Percentiles rank a stretch among this genome's conserved stretches.
Conservation (phyloP, 78 protist genomes). For the Paratrimastix pyriformis region DNA sequence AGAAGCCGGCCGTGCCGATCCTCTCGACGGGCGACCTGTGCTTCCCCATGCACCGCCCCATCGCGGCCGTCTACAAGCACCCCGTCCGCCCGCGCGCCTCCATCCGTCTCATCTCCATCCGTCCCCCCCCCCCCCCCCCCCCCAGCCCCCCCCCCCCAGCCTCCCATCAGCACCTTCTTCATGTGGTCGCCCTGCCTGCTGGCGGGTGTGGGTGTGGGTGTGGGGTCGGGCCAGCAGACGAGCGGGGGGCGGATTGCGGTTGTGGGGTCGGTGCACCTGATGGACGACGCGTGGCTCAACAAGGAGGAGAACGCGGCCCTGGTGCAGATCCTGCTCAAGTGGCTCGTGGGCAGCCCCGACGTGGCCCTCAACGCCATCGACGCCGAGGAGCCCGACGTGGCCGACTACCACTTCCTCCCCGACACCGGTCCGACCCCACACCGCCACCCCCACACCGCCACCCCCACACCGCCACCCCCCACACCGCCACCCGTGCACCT, state of each 20-base stretch:
- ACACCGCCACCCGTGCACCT: neutral
- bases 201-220: neutral
- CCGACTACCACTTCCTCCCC: constrained; percentile 48
- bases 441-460: too few species aligned
- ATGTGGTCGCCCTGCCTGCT: neutral
- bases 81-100: neutral
- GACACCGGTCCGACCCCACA: too few species aligned
- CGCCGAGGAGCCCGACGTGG: constrained; percentile 38
- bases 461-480: neutral
- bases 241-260: constrained; percentile 15
- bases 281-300: constrained; percentile 44
- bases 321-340: neutral
- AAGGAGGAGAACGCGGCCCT: constrained; percentile 56
- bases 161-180: neutral
- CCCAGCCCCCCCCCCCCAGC: neutral
- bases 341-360: constrained; percentile 13
- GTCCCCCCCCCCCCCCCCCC: neutral
- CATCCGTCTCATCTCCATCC: neutral
- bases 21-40: constrained; percentile 48
- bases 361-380: constrained; percentile 31
- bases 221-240: neutral
- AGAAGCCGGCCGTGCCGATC: constrained; percentile 68
- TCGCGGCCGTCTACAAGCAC: constrained; percentile 24
- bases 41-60: constrained; percentile 58
- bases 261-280: constrained; percentile 38